A percentile compares a stretch with the other conserved stretches of the same genome.
Conservation (phyloP, 1,284 basidiomycete species). For the Xerocomus cyaneibrunnescens region DNA sequence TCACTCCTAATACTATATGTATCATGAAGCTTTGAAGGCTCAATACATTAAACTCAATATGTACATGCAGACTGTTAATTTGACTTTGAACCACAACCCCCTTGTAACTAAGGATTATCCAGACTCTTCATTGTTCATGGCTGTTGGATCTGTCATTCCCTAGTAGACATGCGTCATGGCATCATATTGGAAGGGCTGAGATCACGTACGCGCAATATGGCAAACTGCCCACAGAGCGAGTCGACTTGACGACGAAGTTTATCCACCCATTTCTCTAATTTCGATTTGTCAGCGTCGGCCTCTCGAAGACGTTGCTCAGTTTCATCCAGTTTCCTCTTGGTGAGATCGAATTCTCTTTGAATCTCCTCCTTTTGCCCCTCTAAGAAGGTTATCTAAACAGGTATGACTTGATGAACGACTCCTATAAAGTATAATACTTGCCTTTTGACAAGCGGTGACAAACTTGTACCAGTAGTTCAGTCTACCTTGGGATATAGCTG, state of each 20-base stretch:
- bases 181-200: not conserved
- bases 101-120: not conserved
- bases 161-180: conserved; percentile 1
- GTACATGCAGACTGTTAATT: not conserved
- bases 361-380: conserved; percentile 19
- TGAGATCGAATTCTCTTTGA: conserved; percentile 19
- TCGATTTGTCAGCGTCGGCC: conserved; percentile 18
- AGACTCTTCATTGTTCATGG: conserved; percentile 1
- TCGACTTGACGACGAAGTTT: conserved; percentile 10
- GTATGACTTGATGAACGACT: conserved; percentile 1
- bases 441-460: conserved; percentile 14
- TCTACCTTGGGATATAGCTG: conserved; percentile 20
- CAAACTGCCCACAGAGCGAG: conserved; percentile 14
- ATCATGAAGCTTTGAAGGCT: no score
- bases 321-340: conserved; percentile 21
- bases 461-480: conserved; percentile 19
- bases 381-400: conserved; percentile 17
- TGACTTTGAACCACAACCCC: not conserved
- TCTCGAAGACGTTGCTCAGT: conserved; percentile 22
- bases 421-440: not conserved
- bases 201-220: conserved; percentile 13
- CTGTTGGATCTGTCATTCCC: conserved; percentile 10
- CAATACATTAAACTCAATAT: no score
- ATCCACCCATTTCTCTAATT: conserved; percentile 12
- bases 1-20: no score